Evolutionary conservation across 768 basidiomycete species (phyloP).

Genomic region (Gymnopilus dilepis): DNA sequence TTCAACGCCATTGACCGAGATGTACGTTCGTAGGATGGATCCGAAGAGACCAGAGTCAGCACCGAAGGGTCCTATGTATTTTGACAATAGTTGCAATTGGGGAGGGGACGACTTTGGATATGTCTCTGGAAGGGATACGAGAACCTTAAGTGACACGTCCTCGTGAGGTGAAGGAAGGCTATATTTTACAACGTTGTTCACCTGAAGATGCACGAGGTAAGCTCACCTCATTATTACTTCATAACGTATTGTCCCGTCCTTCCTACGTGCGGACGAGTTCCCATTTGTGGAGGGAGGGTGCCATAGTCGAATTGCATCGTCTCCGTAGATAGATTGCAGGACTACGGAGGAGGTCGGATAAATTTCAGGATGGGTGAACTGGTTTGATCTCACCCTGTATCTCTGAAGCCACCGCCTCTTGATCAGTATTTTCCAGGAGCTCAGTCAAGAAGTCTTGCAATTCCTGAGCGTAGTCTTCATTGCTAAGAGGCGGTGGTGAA

Average conservation of each 20-base stretch:
- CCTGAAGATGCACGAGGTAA: constrained; percentile 6
- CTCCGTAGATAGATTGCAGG: constrained; percentile 84
- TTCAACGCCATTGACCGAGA: constrained; percentile 78
- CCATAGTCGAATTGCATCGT: constrained; percentile 68
- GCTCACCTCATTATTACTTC: constrained; percentile 68
- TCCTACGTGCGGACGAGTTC: constrained; percentile 18
- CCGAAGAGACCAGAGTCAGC: constrained; percentile 79
- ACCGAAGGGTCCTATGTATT: constrained; percentile 81
- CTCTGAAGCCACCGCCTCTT: constrained; percentile 50
- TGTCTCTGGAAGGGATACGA: constrained; percentile 60
- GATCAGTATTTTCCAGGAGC: constrained; percentile 41
- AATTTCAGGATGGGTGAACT: constrained; percentile 8
- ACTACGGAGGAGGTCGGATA: constrained; percentile 45
- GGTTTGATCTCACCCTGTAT: constrained; percentile 43
- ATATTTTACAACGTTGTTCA: constrained; percentile 31
- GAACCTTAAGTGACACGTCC: constrained; percentile 53
- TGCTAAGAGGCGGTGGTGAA: constrained; percentile 28
- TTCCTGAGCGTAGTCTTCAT: constrained; percentile 34
- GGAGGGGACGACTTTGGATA: constrained; percentile 78
- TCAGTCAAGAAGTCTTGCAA: constrained; percentile 39
- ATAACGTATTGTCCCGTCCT: constrained; percentile 59
- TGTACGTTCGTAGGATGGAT: constrained; percentile 77
- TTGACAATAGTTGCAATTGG: constrained; percentile 83
- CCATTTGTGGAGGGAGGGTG: constrained; percentile 37
- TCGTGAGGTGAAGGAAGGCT: constrained; percentile 63